Evolutionary conservation across 2,329 filamentous ascomycete genomes (phyloP), one percentile per base, ranked within the genome.

Genomic region (Exophiala spinifera): DNA sequence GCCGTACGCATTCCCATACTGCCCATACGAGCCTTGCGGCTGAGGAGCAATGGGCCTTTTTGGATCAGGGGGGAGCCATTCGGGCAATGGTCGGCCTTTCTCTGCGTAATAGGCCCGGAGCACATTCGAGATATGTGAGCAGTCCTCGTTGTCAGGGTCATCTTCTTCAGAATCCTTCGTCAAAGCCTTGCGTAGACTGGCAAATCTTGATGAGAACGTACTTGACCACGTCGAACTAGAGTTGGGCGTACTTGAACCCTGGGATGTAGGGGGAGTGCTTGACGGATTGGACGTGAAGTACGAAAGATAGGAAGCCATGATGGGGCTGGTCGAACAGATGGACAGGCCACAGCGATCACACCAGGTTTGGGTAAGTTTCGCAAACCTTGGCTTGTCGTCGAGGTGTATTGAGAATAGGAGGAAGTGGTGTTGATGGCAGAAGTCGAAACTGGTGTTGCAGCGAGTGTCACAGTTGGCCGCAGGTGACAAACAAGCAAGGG

Each of bases 121-220:
- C 33, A 95, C 91, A 65, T 94, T 89, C 73, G 89, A 95, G 66
- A 97, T 88, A 76, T 97, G 91, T 2, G 91, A 95, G 75, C 95
- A 90, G 75, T 97, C 91, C 73, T 95, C 75, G 57, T 74, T 70
- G 37, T 76, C 74, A 1, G 74, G 71, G 39, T 61, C 82, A 59
- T 84, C 86, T 67, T 88, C 85, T 72, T 86, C 85, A 68, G 78
- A 76, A 61, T 79, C 74, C 51, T 88, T 82, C 60, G 91, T 83
- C 58, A 89, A 84, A 57, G 86, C 86, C 65, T 82, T 81, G 50
- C 85, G 79, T 63, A 82, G 80, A 6, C 67, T 69, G 62, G 80
- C 82, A 68, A 87, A 82, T 65, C 83, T 81, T 44, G 83, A 84
- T 52, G 83, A 81, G 37, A 84, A 84, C 59, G 80, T 84, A 62